phyloP scores from a whole-genome alignment of 1,284 basidiomycete species.

The Neonothopanus nambi region DNA sequence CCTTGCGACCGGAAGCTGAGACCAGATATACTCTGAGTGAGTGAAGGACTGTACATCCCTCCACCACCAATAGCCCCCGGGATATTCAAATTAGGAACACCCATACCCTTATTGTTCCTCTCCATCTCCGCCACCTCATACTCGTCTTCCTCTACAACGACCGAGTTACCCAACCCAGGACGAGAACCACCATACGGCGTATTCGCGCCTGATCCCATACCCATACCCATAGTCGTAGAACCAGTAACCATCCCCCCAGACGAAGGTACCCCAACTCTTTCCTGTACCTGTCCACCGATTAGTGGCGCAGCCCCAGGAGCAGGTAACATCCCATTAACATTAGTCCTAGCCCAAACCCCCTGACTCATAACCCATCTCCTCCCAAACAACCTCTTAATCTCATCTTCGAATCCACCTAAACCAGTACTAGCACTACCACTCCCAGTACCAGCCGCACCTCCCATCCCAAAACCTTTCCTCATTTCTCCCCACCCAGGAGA shows the following conservation, averaged over 20 bases:
- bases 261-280: neutral
- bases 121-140: conserved; percentile 64
- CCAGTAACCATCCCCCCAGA: neutral
- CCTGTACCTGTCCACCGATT: neutral
- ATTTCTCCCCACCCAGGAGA: conserved; percentile 9
- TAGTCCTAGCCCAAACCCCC: conserved; percentile 55
- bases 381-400: conserved; percentile 63
- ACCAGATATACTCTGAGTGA: conserved; percentile 7
- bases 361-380: conserved; percentile 71
- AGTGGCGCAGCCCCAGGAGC: neutral
- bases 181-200: conserved; percentile 56
- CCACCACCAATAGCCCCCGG: conserved; percentile 33
- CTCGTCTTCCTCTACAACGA: conserved; percentile 75
- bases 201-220: conserved; percentile 43
- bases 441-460: conserved; percentile 33
- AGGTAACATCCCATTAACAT: conserved; percentile 35
- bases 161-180: conserved; percentile 57
- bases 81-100: conserved; percentile 12
- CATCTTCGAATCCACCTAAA: conserved; percentile 69
- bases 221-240: neutral
- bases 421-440: neutral
- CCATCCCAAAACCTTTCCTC: neutral
- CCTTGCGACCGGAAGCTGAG: conserved; percentile 29
- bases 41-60: conserved; percentile 17
- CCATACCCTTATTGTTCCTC: conserved; percentile 25